phyloP scores from a whole-genome alignment of 768 basidiomycete genomes.

The Daedaleopsis nitida region DNA sequence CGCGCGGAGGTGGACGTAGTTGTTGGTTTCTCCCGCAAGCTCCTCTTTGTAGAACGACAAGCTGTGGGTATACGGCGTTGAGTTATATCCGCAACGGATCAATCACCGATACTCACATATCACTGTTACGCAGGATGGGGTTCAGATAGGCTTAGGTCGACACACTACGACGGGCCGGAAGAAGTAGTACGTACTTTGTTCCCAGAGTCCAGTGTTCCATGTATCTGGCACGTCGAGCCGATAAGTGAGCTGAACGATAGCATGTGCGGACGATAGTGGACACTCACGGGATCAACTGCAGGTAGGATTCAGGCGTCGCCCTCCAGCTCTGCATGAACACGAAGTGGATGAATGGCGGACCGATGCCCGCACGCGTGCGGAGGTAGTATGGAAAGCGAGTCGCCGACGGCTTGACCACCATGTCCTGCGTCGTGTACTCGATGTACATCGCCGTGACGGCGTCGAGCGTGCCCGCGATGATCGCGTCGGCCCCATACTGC shows the following conservation, averaged over 20 bases:
- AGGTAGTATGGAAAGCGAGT: conserved; percentile 33
- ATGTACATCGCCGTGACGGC: conserved; percentile 37
- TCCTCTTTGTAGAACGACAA: conserved; percentile 26
- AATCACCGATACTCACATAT: conserved; percentile 2
- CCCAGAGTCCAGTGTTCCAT: conserved; percentile 15
- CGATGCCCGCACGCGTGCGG: conserved; percentile 33
- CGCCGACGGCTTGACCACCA: conserved; percentile 30
- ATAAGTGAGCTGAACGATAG: background rate
- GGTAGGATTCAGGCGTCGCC: conserved; percentile 30
- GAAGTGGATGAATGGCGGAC: conserved; percentile 39
- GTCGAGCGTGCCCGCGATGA: conserved; percentile 37
- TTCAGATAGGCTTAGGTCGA: background rate
- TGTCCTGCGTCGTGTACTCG: conserved; percentile 33
- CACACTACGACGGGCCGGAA: too few relatives aligned
- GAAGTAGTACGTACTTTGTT: conserved; percentile 10
- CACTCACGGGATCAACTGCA: conserved; percentile 40
- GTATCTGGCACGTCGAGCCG: background rate
- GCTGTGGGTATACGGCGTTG: background rate
- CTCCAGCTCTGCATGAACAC: conserved; percentile 32
- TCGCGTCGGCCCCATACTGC: conserved; percentile 27
- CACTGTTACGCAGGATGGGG: background rate
- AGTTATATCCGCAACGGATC: background rate
- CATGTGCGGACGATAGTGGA: too few relatives aligned
- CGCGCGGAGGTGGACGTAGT: conserved; percentile 21
- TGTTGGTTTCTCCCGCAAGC: conserved; percentile 16